Evolutionary conservation across 1,139 yeast species (phyloP).

Genomic region (Arxiozyma slooffiae): DNA sequence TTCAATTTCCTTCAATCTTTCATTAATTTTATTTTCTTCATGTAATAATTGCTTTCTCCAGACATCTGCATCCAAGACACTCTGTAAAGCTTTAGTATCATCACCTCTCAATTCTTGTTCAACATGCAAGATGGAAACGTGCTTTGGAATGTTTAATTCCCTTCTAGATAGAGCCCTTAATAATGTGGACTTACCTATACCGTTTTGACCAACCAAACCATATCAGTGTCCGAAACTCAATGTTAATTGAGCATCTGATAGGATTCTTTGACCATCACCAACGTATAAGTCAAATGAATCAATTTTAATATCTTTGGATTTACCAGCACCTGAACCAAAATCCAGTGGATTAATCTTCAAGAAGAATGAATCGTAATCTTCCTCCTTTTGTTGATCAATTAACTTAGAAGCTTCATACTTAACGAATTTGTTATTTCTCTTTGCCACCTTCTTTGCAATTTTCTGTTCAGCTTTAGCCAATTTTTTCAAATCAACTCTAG

Average conservation of each 20-base stretch:
- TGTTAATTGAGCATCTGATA: conserved; percentile 79
- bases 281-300: conserved; percentile 90
- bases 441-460: conserved; percentile 92
- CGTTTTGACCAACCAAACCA: conserved; percentile 97
- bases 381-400: conserved; percentile 49
- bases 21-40: conserved; percentile 68
- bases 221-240: conserved; percentile 88
- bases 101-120: conserved; percentile 96
- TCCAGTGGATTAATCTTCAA: conserved; percentile 91
- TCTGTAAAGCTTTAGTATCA: conserved; percentile 79
- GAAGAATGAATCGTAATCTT: conserved; percentile 88
- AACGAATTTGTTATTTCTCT: conserved; percentile 80
- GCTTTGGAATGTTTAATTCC: conserved; percentile 88
- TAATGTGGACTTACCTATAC: conserved; percentile 97
- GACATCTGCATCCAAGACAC: conserved; percentile 96
- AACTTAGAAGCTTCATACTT: conserved; percentile 86
- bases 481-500: conserved; percentile 91
- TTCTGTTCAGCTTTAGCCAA: conserved; percentile 94
- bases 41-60: conserved; percentile 85
- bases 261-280: conserved; percentile 88
- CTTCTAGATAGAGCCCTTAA: conserved; percentile 85
- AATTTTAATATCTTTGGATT: conserved; percentile 86
- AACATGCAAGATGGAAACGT: conserved; percentile 88
- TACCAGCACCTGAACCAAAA: conserved; percentile 82
- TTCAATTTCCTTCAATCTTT: conserved; percentile 67